Evolutionary conservation across 2,329 filamentous ascomycete genomes (phyloP), one percentile per base, ranked within the genome.

Genomic region (Apiospora arundinis): DNA sequence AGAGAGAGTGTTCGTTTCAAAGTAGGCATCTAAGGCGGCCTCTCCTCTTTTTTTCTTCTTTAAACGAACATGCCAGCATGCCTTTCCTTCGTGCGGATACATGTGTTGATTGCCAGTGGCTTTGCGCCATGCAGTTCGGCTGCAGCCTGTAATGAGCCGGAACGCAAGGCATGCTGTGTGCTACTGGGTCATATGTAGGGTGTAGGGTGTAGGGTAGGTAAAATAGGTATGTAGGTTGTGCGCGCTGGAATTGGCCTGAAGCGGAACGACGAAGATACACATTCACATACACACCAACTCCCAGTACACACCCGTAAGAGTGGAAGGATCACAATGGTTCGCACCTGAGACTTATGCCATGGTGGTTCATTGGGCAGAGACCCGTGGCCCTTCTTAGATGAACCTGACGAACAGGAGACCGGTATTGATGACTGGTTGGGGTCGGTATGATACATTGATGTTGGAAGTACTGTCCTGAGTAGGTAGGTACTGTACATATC

Each of bases 141-240:
- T 63, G 56, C 56, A 63, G 56, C 56, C 56, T 40, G 56, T 63
- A 40, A 40, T 63, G 56, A 63, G 56, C 56, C 56, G 56, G 56
- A 28, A 40, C 32, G 56, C 56, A 63, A 63, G 56, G 56, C 32
- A 63, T 56, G 25, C 11, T 18, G 6, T 28, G 25, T 56, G 25
- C 32, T 56, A 32, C 49, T 25, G 32, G 49, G 49, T 56, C 25
- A 56, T 56, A 56, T 56, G 42, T 45, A 14, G 42, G 42, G 42
- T 45, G 42, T 14, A 32, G 32, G 32, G 32, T 32, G 32, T 32
- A 32, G 32, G 16, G 28, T 63, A 40, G 28, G 52, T 60, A 60
- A 37, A 28, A n/a, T 40, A 40, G 37, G 56, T n/a, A 32, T 3
- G 32, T 32, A 32, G 32, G 32, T n/a, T 63, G 56, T 63, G 56